Evolutionary conservation across 768 basidiomycete genomes (phyloP), one percentile per base, ranked within the genome.

Genomic region (Auriscalpium vulgare): DNA sequence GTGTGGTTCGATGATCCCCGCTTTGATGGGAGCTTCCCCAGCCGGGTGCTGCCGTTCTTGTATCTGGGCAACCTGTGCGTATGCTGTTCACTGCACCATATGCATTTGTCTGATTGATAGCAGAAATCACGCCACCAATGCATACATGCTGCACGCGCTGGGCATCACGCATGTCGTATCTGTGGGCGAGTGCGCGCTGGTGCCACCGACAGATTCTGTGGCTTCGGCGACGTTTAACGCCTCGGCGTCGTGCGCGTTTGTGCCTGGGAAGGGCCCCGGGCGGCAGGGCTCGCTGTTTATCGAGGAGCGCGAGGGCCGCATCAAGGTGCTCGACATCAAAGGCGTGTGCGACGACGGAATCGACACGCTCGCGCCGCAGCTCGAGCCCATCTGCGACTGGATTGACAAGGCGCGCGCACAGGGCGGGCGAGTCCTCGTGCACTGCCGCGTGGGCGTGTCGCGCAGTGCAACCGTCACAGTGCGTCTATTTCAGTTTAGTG

Each of bases 371-470:
- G 86, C 91, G 64, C 91, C 90, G 7, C 87, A 94, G 69, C 78
- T 98, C 36, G 84, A 84, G 57, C 85, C 87, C 2, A 89, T 95
- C 44, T 92, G 92, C 66, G 87, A 85, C 47, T 97, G 94, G 91
- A 97, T 98, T 63, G 92, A 95, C 64, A 78, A 81, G 51, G 95
- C 93, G 45, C 75, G 91, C 43, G 69, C 73, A 37, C 80, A 84
- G 50, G 94, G 95, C 8, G 95, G 95, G 2, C 88, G 89, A 66
- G 87, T 95, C 37, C 77, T 98, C 51, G 93, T 98, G 8, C 95
- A 98, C 70, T 98, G 95, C 70, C 81, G 94, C n/a, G 95, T 98
- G n/a, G 95, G 95, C n/a, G 95, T 98, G 45, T 91, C 88, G 46
- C 75, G 95, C 58, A 91, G 88, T 65, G 95, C 95, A 34, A 95